These are phyloP conservation scores for Lizonia empirigonia DNA, from an alignment of 2,329 filamentous ascomycete genomes.

Conservation along the genomic window DNA sequence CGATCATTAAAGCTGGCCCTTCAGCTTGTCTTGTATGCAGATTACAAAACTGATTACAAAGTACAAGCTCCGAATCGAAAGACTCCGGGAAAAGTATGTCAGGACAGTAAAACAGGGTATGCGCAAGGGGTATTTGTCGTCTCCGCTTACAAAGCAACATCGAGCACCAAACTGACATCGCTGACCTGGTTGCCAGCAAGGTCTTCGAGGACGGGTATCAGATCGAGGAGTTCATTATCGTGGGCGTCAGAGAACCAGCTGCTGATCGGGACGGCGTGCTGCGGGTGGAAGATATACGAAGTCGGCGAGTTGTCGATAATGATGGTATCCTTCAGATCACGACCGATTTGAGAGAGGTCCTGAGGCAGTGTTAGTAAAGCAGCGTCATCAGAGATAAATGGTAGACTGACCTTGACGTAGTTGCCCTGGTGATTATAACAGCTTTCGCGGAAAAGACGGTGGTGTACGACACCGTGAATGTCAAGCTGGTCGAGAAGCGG, in stretches of 20 bases:
- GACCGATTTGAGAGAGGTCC: conserved; percentile 94
- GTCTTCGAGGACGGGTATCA: conserved; percentile 98
- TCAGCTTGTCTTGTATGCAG: conserved; percentile 31
- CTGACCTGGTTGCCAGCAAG: conserved; percentile 85
- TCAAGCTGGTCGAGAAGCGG: conserved; percentile 94
- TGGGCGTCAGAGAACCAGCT: conserved; percentile 99
- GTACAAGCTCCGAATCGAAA: conserved; percentile 41
- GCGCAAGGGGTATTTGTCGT: conserved; percentile 33
- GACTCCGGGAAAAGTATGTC: conserved; percentile 24
- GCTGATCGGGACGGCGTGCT: conserved; percentile 98
- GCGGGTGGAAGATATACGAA: conserved; percentile 98
- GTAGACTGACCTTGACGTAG: conserved; percentile 76
- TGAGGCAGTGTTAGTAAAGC: conserved; percentile 35
- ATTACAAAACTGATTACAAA: conserved; percentile 50
- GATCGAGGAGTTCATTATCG: conserved; percentile 95
- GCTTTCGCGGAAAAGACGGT: conserved; percentile 94
- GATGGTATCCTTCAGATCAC: conserved; percentile 95
- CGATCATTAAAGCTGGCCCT: not conserved
- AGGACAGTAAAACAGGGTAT: conserved; percentile 31
- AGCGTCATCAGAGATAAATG: not conserved
- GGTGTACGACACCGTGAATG: conserved; percentile 95
- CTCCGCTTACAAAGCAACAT: conserved; percentile 70
- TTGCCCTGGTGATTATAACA: conserved; percentile 99
- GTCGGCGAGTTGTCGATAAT: conserved; percentile 99
- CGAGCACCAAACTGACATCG: conserved; percentile 96